Percentiles rank a stretch among this genome's conserved stretches.
Evolutionary conservation across 495 filamentous ascomycete species (phyloP).

Genomic region (Sphaerosporella brunnea): DNA sequence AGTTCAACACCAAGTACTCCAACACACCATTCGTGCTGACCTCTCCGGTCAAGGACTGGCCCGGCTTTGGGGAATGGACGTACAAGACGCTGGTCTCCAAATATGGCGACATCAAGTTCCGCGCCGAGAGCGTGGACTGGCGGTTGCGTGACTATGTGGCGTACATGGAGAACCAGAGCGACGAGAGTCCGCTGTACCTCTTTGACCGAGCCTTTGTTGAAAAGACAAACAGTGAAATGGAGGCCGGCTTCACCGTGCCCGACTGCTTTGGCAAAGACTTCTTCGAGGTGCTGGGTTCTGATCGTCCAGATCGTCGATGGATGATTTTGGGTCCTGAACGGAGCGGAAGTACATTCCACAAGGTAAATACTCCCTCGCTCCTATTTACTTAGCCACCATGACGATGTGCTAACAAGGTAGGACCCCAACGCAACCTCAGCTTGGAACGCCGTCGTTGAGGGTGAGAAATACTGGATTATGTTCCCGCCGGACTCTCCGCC

Average conservation of each 20-base stretch:
- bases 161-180: constrained; percentile 65
- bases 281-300: constrained; percentile 60
- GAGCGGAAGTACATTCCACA: constrained; percentile 92
- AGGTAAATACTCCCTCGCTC: constrained; percentile 50
- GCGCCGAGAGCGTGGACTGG: constrained; percentile 93
- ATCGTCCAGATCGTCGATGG: constrained; percentile 81
- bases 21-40: constrained; percentile 79
- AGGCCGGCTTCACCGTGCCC: constrained; percentile 62
- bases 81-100: constrained; percentile 41
- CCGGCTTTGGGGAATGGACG: constrained; percentile 58
- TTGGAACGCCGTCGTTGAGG: constrained; percentile 88
- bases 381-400: background rate
- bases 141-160: constrained; percentile 55
- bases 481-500: constrained; percentile 59
- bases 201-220: constrained; percentile 78
- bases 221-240: constrained; percentile 54
- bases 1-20: constrained; percentile 61
- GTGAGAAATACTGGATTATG: constrained; percentile 97
- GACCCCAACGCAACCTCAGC: constrained; percentile 53
- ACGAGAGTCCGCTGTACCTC: constrained; percentile 85
- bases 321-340: constrained; percentile 78
- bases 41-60: constrained; percentile 67
- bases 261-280: constrained; percentile 76
- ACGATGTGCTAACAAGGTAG: constrained; percentile 6
- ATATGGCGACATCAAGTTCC: constrained; percentile 52